Evolutionary conservation across 768 basidiomycete genomes (phyloP), one percentile per base, ranked within the genome.

Genomic region (Lentinula edodes): DNA sequence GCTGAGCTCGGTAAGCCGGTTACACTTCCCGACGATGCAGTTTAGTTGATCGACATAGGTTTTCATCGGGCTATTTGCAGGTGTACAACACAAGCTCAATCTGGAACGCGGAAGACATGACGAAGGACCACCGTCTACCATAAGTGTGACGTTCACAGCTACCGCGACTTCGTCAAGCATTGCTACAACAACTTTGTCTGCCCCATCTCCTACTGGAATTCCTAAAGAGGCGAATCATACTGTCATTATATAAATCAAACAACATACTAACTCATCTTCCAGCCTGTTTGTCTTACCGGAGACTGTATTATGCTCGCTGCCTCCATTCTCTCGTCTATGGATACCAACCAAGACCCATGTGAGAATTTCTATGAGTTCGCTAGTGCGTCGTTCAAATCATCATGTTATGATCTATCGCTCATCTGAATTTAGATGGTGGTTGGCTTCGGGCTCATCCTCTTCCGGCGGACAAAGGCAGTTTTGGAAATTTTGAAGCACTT

Each of bases 51-150:
- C 20, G 41, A 42, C 32, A 8, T 42, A 83, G 82, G 80, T 92
- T n/a, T 95, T 96, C 73, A 88, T 95, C 63, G 96, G 96, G 9
- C 78, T 99, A 5, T 98, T 95, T 72, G 89, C 93, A 36, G 97
- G 97, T 9, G 88, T 89, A 1, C 86, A 93, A 70, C 89, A 91
- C 69, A 87, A 85, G 63, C 80, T 94, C 57, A 83, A 83, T 63
- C 67, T 79, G n/a, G 78, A 78, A 60, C 68, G 66, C 15, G 72
- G 70, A 18, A 77, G 76, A 50, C 73, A 79, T 12, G 77, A 73
- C 34, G 74, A 70, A 61, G 67, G 58, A n/a, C 55, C 55, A 12
- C 50, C 62, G 15, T 48, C 58, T 36, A 60, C 58, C 13, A 36
- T 58, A n/a, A 60, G 16, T 68, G 70, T 71, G 64, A 64, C 71